phyloP scores from a whole-genome alignment of 306 rosid species.

The Begonia masoniana region DNA sequence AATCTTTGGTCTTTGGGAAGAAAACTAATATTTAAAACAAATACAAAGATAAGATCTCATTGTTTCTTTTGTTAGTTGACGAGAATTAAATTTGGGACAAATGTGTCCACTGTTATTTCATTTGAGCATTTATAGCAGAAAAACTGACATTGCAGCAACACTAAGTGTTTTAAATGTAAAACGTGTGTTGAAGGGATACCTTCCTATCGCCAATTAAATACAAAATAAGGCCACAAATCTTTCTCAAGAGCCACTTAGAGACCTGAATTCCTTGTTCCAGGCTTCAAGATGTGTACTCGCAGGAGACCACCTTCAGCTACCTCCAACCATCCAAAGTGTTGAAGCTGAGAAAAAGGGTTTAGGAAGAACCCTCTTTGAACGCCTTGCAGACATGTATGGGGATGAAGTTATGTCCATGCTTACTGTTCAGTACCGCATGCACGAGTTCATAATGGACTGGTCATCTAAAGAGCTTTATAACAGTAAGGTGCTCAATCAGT shows the following conservation, averaged over 20 bases:
- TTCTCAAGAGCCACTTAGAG: conserved; percentile 8
- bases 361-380: conserved; percentile 90
- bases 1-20: no score
- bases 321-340: conserved; percentile 97
- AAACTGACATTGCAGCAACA: no score
- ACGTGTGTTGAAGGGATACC: no score
- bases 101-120: no score
- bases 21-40: no score
- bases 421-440: conserved; percentile 96
- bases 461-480: conserved; percentile 94
- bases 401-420: conserved; percentile 81
- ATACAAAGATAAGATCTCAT: no score
- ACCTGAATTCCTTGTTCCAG: conserved; percentile 52
- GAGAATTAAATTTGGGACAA: no score
- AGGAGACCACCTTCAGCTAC: conserved; percentile 99
- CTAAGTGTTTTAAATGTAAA: no score
- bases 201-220: no score
- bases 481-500: conserved; percentile 50
- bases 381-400: conserved; percentile 74
- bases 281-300: conserved; percentile 97
- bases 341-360: conserved; percentile 98
- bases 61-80: no score
- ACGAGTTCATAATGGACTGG: conserved; percentile 90
- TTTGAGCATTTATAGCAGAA: no score
- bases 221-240: no score